Conservation (phyloP, 2,329 filamentous ascomycete genomes). For the Calonectria pseudoturangicola region DNA sequence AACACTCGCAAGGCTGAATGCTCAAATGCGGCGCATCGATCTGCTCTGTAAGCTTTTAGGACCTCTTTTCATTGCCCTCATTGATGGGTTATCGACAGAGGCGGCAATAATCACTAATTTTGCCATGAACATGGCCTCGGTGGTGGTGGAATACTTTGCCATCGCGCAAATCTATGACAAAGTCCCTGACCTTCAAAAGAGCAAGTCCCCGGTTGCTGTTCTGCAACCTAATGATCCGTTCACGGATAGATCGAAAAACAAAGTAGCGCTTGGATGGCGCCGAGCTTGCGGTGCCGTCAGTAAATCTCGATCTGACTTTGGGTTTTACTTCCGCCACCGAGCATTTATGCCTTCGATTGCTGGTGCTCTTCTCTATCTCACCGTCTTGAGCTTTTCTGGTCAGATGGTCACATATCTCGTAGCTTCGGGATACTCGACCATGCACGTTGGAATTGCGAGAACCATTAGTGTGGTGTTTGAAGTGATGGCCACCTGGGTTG, state of each 20-base stretch:
- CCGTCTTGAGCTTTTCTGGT: slow-evolving; percentile 73
- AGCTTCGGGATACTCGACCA: slow-evolving; percentile 68
- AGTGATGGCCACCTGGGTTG: slow-evolving; percentile 75
- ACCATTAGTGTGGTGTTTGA: slow-evolving; percentile 72
- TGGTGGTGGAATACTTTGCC: slow-evolving; percentile 69
- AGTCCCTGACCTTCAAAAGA: slow-evolving; percentile 43
- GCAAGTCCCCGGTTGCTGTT: slow-evolving; percentile 28
- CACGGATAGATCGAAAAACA: neutral
- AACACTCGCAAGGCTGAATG: slow-evolving; percentile 64
- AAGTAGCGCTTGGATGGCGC: neutral
- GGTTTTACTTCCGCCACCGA: slow-evolving; percentile 69
- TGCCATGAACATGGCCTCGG: slow-evolving; percentile 67
- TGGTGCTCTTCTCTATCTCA: slow-evolving; percentile 75
- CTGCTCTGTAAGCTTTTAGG: slow-evolving; percentile 74
- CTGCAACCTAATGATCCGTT: neutral
- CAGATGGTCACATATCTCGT: slow-evolving; percentile 79
- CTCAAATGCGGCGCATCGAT: slow-evolving; percentile 76
- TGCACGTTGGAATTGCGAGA: slow-evolving; percentile 70
- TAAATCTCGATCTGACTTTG: slow-evolving; percentile 32
- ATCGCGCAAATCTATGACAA: slow-evolving; percentile 60
- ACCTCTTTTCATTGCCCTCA: slow-evolving; percentile 70
- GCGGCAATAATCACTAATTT: slow-evolving; percentile 68
- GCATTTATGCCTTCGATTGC: slow-evolving; percentile 77
- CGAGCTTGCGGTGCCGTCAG: neutral
- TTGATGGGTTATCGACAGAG: slow-evolving; percentile 67